Conservation (phyloP, 371 early-diverging fungal genomes). For the Rhizopus delemar region DNA sequence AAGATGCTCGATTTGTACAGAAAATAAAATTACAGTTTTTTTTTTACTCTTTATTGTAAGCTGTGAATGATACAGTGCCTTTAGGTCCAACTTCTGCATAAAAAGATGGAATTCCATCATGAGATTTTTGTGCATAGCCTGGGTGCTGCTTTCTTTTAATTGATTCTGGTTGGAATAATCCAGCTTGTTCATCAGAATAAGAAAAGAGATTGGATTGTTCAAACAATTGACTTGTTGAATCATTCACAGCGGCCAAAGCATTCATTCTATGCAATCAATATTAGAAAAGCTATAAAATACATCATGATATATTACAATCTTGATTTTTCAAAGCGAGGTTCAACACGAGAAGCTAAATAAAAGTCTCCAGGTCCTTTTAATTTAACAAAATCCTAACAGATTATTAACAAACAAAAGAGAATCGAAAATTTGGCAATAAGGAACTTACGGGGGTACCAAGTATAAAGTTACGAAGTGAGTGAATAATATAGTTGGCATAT, state of each 20-base stretch:
- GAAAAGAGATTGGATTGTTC: slow-evolving; percentile 40
- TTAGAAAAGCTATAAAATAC: neutral
- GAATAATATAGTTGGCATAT: slow-evolving; percentile 32
- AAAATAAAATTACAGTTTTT: neutral
- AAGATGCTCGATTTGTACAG: neutral
- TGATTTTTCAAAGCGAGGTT: slow-evolving; percentile 51
- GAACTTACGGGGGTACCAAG: slow-evolving; percentile 53
- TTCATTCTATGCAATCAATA: slow-evolving; percentile 33
- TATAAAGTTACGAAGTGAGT: slow-evolving; percentile 40
- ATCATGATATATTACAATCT: slow-evolving; percentile 35
- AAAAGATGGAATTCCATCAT: slow-evolving; percentile 44
- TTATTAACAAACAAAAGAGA: slow-evolving; percentile 22
- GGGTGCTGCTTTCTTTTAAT: slow-evolving; percentile 26
- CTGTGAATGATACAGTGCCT: slow-evolving; percentile 36
- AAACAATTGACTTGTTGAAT: slow-evolving; percentile 45
- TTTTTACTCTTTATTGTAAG: slow-evolving; percentile 19
- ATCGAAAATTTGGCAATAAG: slow-evolving; percentile 18
- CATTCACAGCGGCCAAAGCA: slow-evolving; percentile 44
- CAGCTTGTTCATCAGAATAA: slow-evolving; percentile 18
- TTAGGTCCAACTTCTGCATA: slow-evolving; percentile 45
- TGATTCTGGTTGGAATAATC: neutral
- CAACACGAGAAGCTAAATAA: slow-evolving; percentile 65
- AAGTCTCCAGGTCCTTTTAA: slow-evolving; percentile 73
- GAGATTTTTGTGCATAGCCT: slow-evolving; percentile 45
- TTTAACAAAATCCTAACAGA: slow-evolving; percentile 62